Base-by-base conservation (phyloP, 2,329 filamentous ascomycete species). In the Epichloe aotearoae region DNA sequence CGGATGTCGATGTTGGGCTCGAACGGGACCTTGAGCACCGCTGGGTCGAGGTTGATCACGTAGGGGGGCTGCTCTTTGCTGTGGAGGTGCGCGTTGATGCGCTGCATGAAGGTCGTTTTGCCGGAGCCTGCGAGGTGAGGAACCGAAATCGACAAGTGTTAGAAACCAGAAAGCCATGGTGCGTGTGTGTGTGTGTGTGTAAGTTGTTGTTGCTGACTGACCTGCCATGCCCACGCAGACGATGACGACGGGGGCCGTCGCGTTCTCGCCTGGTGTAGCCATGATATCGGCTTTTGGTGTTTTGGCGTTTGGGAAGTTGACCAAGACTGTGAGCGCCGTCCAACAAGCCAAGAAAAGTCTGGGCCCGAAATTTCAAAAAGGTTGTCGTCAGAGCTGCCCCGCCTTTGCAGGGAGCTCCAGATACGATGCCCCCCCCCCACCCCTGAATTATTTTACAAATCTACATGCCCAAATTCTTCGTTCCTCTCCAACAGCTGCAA, bases 21-120 rank as follows among this genome's bases (percentile, higher is more conserved):
- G 64, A 96, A 98, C 3, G 94, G 93, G 6, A 96, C 86, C 58
- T 84, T 88, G 62, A 90, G 79, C 8, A 98, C 93, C 40, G 94
- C 93, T 1, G 93, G 93, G 64, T 98, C 93, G 55, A 98, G 84
- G 68, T 98, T 98, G 64, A 98, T 82, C 53, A 97, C 89, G 67
- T 98, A 98, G 4, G 94, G 93, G 1, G 88, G 83, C 17, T 83
- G 79, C 52, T 84, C 80, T 61, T 90, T 79, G 5, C 78, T 78
- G 64, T 97, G 91, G 3, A 98, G 82, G 65, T 98, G 79, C 1
- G 91, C 85, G 67, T 96, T 96, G 62, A 98, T 93, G 62, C 93
- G 83, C 66, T 97, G 91, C 91, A 98, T 97, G 65, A 98, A 98
- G 0, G 94, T 98, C n/a, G 93, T 98, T 74, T 98, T 98, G 62